Base-by-base conservation (phyloP, 441 rosid genomes). In the Rhodomyrtus psidioides region DNA sequence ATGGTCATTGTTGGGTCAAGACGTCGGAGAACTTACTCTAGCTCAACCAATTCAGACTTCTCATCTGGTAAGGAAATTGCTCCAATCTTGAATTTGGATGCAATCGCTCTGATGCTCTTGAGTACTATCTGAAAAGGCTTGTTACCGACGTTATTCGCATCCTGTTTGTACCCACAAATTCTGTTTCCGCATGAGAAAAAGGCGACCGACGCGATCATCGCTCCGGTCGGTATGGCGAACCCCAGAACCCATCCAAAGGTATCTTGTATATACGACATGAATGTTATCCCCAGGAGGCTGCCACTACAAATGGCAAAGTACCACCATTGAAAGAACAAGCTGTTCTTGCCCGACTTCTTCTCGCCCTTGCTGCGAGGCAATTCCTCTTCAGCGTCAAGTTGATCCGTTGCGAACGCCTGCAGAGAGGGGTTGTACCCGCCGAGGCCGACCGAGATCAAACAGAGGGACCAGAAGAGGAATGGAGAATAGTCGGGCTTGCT, bases 391-490 rank as follows among this genome's bases (percentile, higher is more conserved):
- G 55, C 82, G 57, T 91, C 94, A 0, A 96, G 94, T 87, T 97
- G 98, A 90, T 96, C 99, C 3, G 99, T 96, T 51, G 94, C 99
- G 81, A 97, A 94, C 83, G 99, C 99, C 87, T 96, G 99, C 75
- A 97, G 88, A 28, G 98, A 96, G 54, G 99, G 99, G 90, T 93
- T 96, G 74, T 93, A 94, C 46, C 94, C 99, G 24, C 97, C 99
- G 79, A 93, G 93, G 83, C 99, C 99, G 16, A 96, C 49, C 26
- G 99, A 95, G 88, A 95, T 93, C 87, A 96, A 87, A 82, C 94
- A 90, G 5, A 97, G 96, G 30, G 99, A 97, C 90, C 89, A 91
- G 87, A 93, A 93, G 53, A 97, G 94, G 91, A 93, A 94, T 0
- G 92, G 75, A 82, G 93, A 88, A 26, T 94, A 90, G 87, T 91